Evolutionary conservation across 2,329 filamentous ascomycete species (phyloP), one percentile per base, ranked within the genome.

Genomic region (Penicillium sp.): DNA sequence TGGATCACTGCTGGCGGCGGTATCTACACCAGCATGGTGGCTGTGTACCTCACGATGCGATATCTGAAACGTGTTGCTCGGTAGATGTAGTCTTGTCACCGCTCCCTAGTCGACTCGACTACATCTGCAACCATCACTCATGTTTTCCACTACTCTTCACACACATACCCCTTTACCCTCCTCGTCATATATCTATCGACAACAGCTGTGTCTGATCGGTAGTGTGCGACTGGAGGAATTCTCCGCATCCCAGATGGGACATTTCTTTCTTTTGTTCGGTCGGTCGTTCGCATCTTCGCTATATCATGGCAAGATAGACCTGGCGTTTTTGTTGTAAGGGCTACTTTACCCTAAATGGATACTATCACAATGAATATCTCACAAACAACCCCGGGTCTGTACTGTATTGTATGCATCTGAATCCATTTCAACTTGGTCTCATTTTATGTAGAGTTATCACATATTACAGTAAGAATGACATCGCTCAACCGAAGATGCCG

Each of bases 1-100:
- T 73, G 70, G 69, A 30, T 69, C 14, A 64, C 69, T 4, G 70
- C 67, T 11, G 65, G 53, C 1, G 69, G 67, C 11, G 69, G 65
- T 26, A 58, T 64, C 9, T 73, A 73, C 56, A 72, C 70, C 9
- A 69, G 65, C 5, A 59, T 65, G 53, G 67, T 61, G 2, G 70
- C 69, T 3, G 65, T 70, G 5, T 70, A 66, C 49, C 60, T 73
- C 12, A 71, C 70, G 0, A 63, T 72, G 53, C 63, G 64, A 40
- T 69, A 67, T 41, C 53, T 73, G 54, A 67, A 63, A 37, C 68
- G 56, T 14, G 49, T 69, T 28, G 47, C 47, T 40, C 33, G 48
- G 12, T 55, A 55, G 19, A 45, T 5, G 4, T 60, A 58, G 26
- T 38, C 28, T 12, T 17, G 30, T 10, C 5, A 25, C 37, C 35